Base-by-base conservation (phyloP, 176 grass and related monocot genomes). In the Alopecurus myosuroides region DNA sequence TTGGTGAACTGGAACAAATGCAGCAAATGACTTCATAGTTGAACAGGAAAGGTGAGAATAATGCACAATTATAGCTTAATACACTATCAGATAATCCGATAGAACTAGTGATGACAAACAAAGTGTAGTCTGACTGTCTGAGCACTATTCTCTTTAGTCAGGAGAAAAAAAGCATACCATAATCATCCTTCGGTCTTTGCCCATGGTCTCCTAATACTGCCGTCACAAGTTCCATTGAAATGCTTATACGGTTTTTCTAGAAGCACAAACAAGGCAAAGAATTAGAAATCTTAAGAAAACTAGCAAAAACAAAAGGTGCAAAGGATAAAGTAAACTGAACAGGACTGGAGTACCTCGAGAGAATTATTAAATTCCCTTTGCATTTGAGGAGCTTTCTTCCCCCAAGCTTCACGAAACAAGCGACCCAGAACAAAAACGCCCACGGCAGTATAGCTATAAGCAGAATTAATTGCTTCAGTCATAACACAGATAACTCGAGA, bases 201-300 rank as follows among this genome's bases (percentile, higher is more conserved):
- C 97, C 93, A 86, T 96, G 97, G 74, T 99, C 97, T 44, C 97
- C 97, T 84, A 99, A 87, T 72, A 94, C 91, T 89, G 97, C 97
- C 77, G 93, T 99, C 29, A 99, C 97, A 78, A 99, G 86, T 81
- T 99, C 97, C 97, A 99, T 99, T 61, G 97, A 99, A 79, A 99
- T 94, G 77, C 97, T 90, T 61, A 99, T 89, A 20, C 51, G 74
- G 15, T 89, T 96, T 94, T 92, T 90, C 97, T 98, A 81, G 25
- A 79, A 53, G 85, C 35, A 87, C 39, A 44, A 86, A 50, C 81
- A 46, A 85, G 60, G 19, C 30, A 12, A 18, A 30, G 44, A 39
- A 85, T 84, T 26, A 86, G 55, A 37, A 76, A 55, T 20, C 22
- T 46, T 31, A 55, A 29, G 74, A 86, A 79, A 83, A 49, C 6